A percentile compares a stretch with the other conserved stretches of the same genome.
phyloP scores from a whole-genome alignment of 805 yeast genomes.

The Saccharomycopsis synnaedendra region DNA sequence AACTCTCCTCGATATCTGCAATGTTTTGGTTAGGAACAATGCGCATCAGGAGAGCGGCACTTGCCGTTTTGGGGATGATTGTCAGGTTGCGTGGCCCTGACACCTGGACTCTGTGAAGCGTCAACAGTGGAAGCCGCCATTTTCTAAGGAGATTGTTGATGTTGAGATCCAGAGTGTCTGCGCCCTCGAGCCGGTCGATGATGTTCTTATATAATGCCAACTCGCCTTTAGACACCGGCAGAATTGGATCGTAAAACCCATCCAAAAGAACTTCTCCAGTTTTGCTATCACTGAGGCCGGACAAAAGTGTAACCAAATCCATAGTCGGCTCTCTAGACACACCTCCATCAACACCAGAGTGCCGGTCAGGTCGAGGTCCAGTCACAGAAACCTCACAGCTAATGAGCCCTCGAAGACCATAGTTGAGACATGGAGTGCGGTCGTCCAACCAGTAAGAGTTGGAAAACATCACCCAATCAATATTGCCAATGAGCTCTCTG shows the following conservation, averaged over 20 bases:
- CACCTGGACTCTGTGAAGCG: constrained; percentile 73
- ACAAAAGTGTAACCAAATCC: constrained; percentile 65
- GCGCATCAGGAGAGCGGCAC: constrained; percentile 69
- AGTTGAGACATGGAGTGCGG: constrained; percentile 79
- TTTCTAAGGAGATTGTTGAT: constrained; percentile 48
- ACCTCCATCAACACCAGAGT: constrained; percentile 96
- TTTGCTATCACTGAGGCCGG: constrained; percentile 44
- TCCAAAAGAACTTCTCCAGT: constrained; percentile 52
- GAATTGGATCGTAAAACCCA: constrained; percentile 58
- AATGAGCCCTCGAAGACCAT: constrained; percentile 87
- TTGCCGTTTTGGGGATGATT: constrained; percentile 75
- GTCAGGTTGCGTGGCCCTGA: constrained; percentile 88
- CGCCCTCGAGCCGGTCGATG: constrained; percentile 25
- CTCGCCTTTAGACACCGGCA: constrained; percentile 48
- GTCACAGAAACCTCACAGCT: constrained; percentile 63
- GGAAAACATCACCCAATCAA: constrained; percentile 84
- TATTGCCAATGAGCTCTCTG: constrained; percentile 54
- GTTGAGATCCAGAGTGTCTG: constrained; percentile 17
- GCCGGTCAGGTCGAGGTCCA: constrained; percentile 77
- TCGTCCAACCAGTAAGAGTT: constrained; percentile 95
- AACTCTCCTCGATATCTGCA: constrained; percentile 37
- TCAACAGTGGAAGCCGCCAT: constrained; percentile 87
- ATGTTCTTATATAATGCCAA: constrained; percentile 51
- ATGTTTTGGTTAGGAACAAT: constrained; percentile 84
- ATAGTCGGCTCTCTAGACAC: constrained; percentile 78